These are phyloP conservation scores for Mortierella sp. DNA, from an alignment of 371 early-diverging fungal species.

Conservation along the genomic window DNA sequence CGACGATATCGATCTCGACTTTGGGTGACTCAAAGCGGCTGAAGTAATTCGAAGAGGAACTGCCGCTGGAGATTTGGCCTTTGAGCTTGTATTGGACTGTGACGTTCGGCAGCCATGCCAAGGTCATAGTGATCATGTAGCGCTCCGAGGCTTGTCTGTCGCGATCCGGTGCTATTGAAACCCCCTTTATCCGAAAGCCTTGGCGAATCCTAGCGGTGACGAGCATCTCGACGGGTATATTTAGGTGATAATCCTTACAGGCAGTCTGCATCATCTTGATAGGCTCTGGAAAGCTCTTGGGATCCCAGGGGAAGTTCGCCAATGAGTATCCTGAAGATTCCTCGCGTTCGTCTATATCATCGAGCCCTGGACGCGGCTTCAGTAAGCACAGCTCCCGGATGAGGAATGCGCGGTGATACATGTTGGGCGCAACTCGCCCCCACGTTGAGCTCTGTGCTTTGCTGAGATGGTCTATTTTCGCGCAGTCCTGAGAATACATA, in stretches of 20 bases:
- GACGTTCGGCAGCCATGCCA: constrained; percentile 86
- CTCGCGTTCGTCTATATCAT: constrained; percentile 38
- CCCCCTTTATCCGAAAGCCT: constrained; percentile 80
- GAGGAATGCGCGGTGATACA: constrained; percentile 82
- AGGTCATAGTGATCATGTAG: constrained; percentile 53
- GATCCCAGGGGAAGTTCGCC: constrained; percentile 90
- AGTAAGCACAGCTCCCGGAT: constrained; percentile 72
- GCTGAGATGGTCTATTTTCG: constrained; percentile 6
- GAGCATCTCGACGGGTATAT: constrained; percentile 72
- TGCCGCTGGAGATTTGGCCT: constrained; percentile 48
- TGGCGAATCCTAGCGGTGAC: constrained; percentile 83
- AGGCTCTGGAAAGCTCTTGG: constrained; percentile 77
- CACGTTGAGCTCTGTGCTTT: background rate
- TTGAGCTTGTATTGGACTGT: constrained; percentile 88
- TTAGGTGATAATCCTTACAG: constrained; percentile 82
- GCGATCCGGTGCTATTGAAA: constrained; percentile 57
- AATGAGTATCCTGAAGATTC: constrained; percentile 46
- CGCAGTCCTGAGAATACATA: constrained; percentile 79
- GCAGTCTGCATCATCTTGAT: constrained; percentile 80
- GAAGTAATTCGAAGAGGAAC: constrained; percentile 23
- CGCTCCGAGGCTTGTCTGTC: constrained; percentile 36
- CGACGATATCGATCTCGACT: constrained; percentile 71
- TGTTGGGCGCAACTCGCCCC: constrained; percentile 67
- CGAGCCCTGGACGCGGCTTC: constrained; percentile 56
- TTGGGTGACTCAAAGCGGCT: constrained; percentile 58